Base-by-base conservation (phyloP, 2,329 filamentous ascomycete species). In the Sarocladiaceae sp. region DNA sequence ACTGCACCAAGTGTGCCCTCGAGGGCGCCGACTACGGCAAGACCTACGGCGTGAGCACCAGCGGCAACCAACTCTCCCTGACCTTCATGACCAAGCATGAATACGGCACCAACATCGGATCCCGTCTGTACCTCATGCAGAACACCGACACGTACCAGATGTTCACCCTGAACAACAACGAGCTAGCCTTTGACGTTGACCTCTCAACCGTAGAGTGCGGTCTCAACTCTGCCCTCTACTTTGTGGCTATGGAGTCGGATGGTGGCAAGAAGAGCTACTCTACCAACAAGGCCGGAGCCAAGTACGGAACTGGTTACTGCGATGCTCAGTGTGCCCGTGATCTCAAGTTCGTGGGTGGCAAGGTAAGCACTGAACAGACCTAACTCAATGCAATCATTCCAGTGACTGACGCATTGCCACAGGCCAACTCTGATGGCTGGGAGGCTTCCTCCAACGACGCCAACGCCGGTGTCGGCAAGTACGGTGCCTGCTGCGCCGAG, bases 171-270 rank as follows among this genome's bases (percentile, higher is more conserved):
- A 70, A 78, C 54, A 78, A 79, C 67, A 74, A 81, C 61, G 84
- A 87, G 64, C 79, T 87, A 60, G 79, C 80, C 28, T 86, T 87
- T 53, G 82, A 86, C 52, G 82, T 86, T 15, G 83, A 87, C 60
- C 74, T 85, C 26, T 84, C 81, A 22, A 76, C 76, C 52, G 71
- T 86, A 18, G 77, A 61, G 29, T 88, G 85, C 58, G 84, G 85
- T 51, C 65, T 87, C 55, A 87, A 88, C 66, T 81, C 81, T 50
- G 83, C 83, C 23, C 65, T 87, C 31, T 86, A 86, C 67, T 75
- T 81, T 47, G 71, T 77, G 15, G 67, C 74, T 54, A 82, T 82
- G 79, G 74, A 79, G 20, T 66, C 70, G 25, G 75, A 79, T 52
- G 78, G 77, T 56, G 78, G 77, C 50, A 64, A 70, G 60, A 59